Evolutionary conservation across 768 basidiomycete species (phyloP).

Genomic region (Xerocomus spinulosus): DNA sequence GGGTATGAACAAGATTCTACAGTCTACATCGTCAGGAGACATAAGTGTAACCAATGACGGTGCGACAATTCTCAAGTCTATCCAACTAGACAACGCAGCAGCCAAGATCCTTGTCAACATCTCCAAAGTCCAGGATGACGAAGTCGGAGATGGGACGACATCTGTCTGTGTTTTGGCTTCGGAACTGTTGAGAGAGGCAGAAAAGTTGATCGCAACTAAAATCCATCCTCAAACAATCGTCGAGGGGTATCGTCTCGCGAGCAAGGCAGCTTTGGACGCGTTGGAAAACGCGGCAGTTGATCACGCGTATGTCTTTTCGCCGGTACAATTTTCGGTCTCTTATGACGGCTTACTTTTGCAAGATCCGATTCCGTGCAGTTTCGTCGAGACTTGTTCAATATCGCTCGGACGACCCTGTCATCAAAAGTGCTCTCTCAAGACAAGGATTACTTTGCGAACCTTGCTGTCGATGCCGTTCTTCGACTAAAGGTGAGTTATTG

Average conservation of each 20-base stretch:
- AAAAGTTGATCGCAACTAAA: conserved; percentile 85
- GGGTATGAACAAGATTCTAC: conserved; percentile 99
- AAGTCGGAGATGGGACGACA: conserved; percentile 95
- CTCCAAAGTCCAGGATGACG: conserved; percentile 99
- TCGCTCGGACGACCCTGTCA: conserved; percentile 91
- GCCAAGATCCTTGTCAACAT: conserved; percentile 99
- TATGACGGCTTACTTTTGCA: neutral
- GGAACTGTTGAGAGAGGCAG: conserved; percentile 90
- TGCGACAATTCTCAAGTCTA: conserved; percentile 95
- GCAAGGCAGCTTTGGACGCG: conserved; percentile 75
- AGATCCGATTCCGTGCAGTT: conserved; percentile 73
- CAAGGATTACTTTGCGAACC: conserved; percentile 96
- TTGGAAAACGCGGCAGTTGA: conserved; percentile 80
- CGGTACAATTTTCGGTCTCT: neutral
- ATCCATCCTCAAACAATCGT: conserved; percentile 98
- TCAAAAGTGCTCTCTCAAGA: conserved; percentile 96
- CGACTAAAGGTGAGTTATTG: conserved; percentile 67
- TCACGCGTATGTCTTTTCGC: conserved; percentile 58
- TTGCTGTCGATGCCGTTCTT: conserved; percentile 95
- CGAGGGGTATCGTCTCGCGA: conserved; percentile 94
- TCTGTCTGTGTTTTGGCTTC: conserved; percentile 88
- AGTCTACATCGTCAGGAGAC: conserved; percentile 82
- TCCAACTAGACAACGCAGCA: conserved; percentile 96
- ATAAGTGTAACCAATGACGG: conserved; percentile 99
- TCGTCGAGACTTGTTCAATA: conserved; percentile 90